Evolutionary conservation across 2,329 filamentous ascomycete genomes (phyloP).

Genomic region (Verticillium klebahnii): DNA sequence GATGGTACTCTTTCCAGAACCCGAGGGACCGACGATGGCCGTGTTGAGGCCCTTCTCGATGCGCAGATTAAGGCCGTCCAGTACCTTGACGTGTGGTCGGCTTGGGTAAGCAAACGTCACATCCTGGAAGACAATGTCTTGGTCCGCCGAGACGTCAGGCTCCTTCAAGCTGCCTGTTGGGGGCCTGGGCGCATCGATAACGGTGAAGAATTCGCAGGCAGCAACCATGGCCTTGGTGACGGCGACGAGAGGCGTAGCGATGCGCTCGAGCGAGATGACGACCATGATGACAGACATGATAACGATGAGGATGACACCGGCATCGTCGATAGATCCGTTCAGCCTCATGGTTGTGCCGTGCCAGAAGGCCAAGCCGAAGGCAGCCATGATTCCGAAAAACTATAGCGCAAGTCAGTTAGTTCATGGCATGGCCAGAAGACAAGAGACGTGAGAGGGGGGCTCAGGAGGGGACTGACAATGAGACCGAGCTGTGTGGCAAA

Average conservation of each 20-base stretch:
- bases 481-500: slow-evolving; percentile 48
- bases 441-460: slow-evolving; percentile 11
- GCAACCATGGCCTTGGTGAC: slow-evolving; percentile 53
- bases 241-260: slow-evolving; percentile 55
- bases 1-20: slow-evolving; percentile 71
- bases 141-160: slow-evolving; percentile 30
- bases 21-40: slow-evolving; percentile 69
- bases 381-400: slow-evolving; percentile 49
- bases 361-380: slow-evolving; percentile 59
- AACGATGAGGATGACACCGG: slow-evolving; percentile 52
- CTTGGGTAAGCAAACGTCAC: slow-evolving; percentile 72
- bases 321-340: slow-evolving; percentile 39
- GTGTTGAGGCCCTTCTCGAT: slow-evolving; percentile 64
- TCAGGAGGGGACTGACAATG: slow-evolving; percentile 26
- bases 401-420: slow-evolving; percentile 12
- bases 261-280: slow-evolving; percentile 50
- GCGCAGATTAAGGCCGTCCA: slow-evolving; percentile 53
- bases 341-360: slow-evolving; percentile 50
- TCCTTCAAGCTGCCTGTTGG: slow-evolving; percentile 27
- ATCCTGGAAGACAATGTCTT: slow-evolving; percentile 48
- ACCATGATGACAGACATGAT: slow-evolving; percentile 56
- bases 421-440: no score
- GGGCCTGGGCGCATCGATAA: slow-evolving; percentile 44
- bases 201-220: slow-evolving; percentile 52
- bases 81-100: slow-evolving; percentile 57